Evolutionary conservation across 306 rosid genomes (phyloP).

Genomic region (Begonia masoniana): DNA sequence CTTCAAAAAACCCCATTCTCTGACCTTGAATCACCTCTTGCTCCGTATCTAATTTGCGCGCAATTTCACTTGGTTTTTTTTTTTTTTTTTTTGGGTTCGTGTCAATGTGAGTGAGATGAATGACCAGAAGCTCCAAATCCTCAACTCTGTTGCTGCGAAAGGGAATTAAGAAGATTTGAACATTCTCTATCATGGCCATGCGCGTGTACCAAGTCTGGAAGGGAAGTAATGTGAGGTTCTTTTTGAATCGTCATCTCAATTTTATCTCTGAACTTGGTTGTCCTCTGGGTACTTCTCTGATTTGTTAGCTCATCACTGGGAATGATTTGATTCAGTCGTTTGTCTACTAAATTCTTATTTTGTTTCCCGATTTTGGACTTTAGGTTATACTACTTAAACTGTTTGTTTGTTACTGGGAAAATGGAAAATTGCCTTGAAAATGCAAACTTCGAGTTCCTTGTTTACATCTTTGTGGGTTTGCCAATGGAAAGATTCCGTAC

Average conservation of each 20-base stretch:
- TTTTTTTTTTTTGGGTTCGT: constrained; percentile 6
- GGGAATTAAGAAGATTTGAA: constrained; percentile 12
- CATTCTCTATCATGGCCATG: constrained; percentile 50
- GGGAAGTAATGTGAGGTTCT: constrained; percentile 72
- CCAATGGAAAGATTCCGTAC: neutral
- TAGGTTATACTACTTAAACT: neutral
- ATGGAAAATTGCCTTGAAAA: neutral
- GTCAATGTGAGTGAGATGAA: constrained; percentile 8
- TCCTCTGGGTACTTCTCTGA: constrained; percentile 8
- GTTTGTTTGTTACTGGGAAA: neutral
- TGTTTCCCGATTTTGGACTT: neutral
- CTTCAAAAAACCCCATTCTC: no score
- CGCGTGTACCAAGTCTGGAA: constrained; percentile 92
- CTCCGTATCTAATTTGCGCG: constrained; percentile 1
- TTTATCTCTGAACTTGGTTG: neutral
- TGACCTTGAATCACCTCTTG: neutral
- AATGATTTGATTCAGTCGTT: neutral
- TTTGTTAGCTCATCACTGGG: constrained; percentile 11
- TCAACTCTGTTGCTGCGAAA: constrained; percentile 12
- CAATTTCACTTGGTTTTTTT: neutral
- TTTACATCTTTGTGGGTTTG: neutral
- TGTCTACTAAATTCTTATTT: neutral
- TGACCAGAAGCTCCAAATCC: constrained; percentile 16
- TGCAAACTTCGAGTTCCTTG: neutral
- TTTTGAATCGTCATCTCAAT: neutral